Evolutionary conservation across 805 yeast species (phyloP), one percentile per base, ranked within the genome.

Genomic region (Kodamaea jinghongensis): DNA sequence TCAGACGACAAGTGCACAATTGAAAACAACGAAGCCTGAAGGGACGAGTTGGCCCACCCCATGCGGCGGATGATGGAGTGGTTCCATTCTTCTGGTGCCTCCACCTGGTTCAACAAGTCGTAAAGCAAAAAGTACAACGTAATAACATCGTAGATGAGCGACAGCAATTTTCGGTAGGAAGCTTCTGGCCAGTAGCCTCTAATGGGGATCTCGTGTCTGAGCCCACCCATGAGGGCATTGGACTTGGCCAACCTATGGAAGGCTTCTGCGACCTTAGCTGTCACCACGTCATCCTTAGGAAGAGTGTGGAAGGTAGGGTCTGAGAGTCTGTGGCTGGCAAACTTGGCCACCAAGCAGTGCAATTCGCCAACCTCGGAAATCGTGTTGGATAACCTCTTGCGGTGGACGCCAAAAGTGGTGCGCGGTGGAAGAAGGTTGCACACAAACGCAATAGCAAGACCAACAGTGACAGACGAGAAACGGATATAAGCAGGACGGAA

Each of bases 161-260:
- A 39, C 28, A 53, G 60, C 8, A 64, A 40, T 34, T 44, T 44
- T 11, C 30, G 39, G 32, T 63, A 64, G 29, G 55, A 58, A 12
- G 41, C 42, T 11, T 46, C 47, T 0, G 70, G 68, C 68, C 68
- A 64, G 14, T 44, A 29, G 1, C 70, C 68, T 2, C 58, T 46
- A 4, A 62, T 25, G 0, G 62, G 58, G 4, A 57, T 38, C 42
- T 64, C 68, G 32, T 61, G 60, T 22, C 49, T 44, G 11, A 62
- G 48, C 2, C 66, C 54, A 8, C 44, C 48, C 51, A 60, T 53
- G 14, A 60, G 38, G 9, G 44, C 42, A 3, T 51, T 46, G n/a
- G 54, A 47, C 2, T 46, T 42, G 6, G 61, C 54, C 16, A 58
- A 89, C 12, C 51, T 45, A 20, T 49, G 43, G 20, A 56, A 54